These are phyloP conservation scores for Cubamyces sp. DNA, from an alignment of 768 basidiomycete species.

Conservation along the genomic window DNA sequence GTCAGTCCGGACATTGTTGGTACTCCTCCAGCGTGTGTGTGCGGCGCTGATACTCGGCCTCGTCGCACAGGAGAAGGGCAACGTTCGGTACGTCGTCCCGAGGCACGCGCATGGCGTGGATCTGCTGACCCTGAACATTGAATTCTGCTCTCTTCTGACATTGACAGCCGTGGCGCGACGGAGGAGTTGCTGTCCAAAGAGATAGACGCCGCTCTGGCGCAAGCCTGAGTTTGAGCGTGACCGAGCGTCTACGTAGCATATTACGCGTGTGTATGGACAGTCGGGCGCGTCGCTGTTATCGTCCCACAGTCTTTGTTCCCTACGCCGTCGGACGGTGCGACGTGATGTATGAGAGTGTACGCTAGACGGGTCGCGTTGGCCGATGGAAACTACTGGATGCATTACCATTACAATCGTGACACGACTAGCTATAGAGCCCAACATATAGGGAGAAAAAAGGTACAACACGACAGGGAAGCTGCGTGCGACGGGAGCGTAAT, in stretches of 20 bases:
- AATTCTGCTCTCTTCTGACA: neutral
- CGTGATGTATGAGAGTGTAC: neutral
- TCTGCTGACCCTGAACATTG: neutral
- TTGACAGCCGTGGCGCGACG: constrained; percentile 1
- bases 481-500: too few species aligned
- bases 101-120: neutral
- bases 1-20: neutral
- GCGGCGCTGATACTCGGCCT: neutral
- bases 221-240: neutral
- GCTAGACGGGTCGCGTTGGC: neutral
- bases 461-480: too few species aligned
- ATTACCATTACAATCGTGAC: neutral
- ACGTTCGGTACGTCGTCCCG: constrained; percentile 10
- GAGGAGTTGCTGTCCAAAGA: constrained; percentile 4
- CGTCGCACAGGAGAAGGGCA: constrained; percentile 8
- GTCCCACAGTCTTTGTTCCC: neutral
- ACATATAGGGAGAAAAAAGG: too few species aligned
- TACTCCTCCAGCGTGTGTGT: neutral
- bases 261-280: too few species aligned
- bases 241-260: neutral
- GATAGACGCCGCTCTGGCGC: neutral
- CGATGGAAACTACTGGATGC: neutral
- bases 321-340: neutral
- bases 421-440: neutral
- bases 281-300: too few species aligned